Conservation (phyloP, 2,329 filamentous ascomycete species). For the Diaporthe caulivora region DNA sequence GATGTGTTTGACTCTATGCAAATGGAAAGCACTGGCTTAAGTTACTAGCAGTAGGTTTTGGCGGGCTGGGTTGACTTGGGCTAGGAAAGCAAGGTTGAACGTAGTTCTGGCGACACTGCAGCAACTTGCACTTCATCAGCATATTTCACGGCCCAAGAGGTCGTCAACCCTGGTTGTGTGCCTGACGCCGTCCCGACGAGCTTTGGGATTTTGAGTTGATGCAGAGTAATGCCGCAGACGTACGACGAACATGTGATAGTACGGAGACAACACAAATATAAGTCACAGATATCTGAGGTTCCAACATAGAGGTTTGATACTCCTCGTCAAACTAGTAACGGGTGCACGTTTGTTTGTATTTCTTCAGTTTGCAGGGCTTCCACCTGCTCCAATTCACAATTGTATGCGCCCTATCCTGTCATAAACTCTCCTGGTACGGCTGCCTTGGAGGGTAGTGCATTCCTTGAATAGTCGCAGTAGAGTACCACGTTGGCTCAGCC, state of each 20-base stretch:
- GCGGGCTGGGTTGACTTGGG: not conserved
- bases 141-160: not conserved
- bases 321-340: too few relatives aligned
- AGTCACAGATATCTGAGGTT: not conserved
- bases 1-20: too few relatives aligned
- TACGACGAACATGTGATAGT: not conserved
- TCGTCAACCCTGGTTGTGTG: not conserved
- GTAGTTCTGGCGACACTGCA: not conserved
- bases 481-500: not conserved
- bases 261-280: not conserved
- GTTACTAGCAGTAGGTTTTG: not conserved
- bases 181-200: not conserved
- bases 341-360: too few relatives aligned
- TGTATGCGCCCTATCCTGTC: not conserved
- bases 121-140: not conserved
- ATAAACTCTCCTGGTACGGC: not conserved
- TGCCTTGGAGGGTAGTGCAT: not conserved
- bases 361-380: not conserved
- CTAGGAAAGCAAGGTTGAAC: not conserved
- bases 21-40: too few relatives aligned
- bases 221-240: not conserved
- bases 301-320: not conserved
- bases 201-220: not conserved
- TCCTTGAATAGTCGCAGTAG: not conserved
- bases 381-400: not conserved